Evolutionary conservation across 225 moss, liverwort and hornwort genomes (phyloP), one percentile per base, ranked within the genome.

Genomic region (Asterella californica): DNA sequence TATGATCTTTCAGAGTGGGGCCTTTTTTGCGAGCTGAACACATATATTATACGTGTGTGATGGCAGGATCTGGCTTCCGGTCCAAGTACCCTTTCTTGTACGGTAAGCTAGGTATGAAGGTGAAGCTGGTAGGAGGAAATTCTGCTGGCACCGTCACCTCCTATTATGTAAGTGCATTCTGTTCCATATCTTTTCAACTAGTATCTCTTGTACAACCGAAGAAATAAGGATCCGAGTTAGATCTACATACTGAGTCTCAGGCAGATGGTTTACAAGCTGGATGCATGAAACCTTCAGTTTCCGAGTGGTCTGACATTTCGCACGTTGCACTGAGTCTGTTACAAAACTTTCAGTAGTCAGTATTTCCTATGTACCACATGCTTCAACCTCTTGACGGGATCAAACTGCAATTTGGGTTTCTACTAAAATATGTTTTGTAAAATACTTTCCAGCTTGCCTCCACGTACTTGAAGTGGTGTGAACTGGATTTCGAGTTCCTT

Each of bases 401-500:
- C 42, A 42, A 42, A 42, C 42, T 42, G 42, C 42, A 42, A 42
- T 42, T 2, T 42, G 42, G 42, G 42, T 42, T 42, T 42, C 42
- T 42, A 3, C 3, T 42, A 42, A 42, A 2, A 42, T 7, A 42
- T 42, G 42, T 42, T 2, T 7, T 42, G 42, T 3, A 42, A 42
- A 42, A 42, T n/a, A n/a, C 42, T n/a, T 1, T 74, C 33, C 75
- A 76, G 75, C 59, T 76, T 57, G 75, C 75, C 2, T 76, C 75
- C 2, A 59, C 24, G 36, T 57, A 9, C 37, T 59, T 21, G 24
- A 57, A 77, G 6, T 77, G 77, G 77, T 49, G 52, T 27, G 78
- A 78, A n/a, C 6, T 78, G 22, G 78, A 78, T n/a, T 78, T 67
- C 78, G 78, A 78, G 34, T 78, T 78, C 30, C 34, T 78, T 4